Evolutionary conservation across 2,329 filamentous ascomycete genomes (phyloP), one percentile per base, ranked within the genome.

Genomic region (Orbilia javanica): DNA sequence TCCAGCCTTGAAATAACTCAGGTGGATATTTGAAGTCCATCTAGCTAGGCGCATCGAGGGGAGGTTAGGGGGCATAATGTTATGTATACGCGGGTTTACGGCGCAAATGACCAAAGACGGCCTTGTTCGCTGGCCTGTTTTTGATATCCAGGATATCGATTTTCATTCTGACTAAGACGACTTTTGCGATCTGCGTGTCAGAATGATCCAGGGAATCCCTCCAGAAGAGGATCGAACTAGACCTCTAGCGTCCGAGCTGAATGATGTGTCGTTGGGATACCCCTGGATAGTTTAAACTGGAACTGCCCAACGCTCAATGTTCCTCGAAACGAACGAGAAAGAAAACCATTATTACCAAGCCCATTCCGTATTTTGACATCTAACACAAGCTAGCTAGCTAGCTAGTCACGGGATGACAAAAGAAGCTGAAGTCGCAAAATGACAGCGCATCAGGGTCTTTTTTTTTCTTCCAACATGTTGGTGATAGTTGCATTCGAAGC

Each of bases 201-300:
- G 60, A 48, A 18, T 48, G 8, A 10, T 13, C 22, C 39, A 29
- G 22, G 42, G 42, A 39, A 48, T 8, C n/a, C n/a, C n/a, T n/a
- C n/a, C n/a, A n/a, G n/a, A 29, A 20, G 3, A 11, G 10, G 3
- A 22, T n/a, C n/a, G n/a, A 13, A 39, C 52, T 57, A 57, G n/a
- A 22, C 29, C n/a, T 57, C 29, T 39, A 39, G 15, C 18, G 20
- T 25, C 15, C 34, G 25, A 13, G 57, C 60, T 39, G 60, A n/a
- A 50, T 64, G 60, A 64, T 64, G 18, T 48, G 60, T 55, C 46
- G 63, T 67, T 25, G 27, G 48, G 63, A 66, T 67, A 52, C 50
- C 50, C 63, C 63, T 53, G 48, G 48, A 53, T 50, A 50, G 29
- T 18, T 50, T 34, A 50, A 44, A 42, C 20, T 34, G 34, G 34